Evolutionary conservation across 371 early-diverging fungal genomes (phyloP), one percentile per base, ranked within the genome.

Genomic region (Coemansia sp.): DNA sequence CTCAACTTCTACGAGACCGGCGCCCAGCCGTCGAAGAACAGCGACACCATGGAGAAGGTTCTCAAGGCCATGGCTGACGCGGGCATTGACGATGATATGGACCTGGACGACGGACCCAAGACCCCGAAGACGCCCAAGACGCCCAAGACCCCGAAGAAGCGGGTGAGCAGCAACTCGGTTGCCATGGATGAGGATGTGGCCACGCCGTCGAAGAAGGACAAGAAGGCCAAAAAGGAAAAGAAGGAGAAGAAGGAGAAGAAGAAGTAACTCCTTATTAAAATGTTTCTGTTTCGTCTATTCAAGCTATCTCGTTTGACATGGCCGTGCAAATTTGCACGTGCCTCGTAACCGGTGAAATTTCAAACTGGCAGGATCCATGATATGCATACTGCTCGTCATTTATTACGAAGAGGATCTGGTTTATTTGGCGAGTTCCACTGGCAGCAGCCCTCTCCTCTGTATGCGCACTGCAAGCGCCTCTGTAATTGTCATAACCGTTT

Each of bases 1-100:
- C 82, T 99, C 41, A 83, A 84, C 63, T 96, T 94, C 83, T 94
- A 92, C 78, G 96, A 97, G 80, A 86, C 85, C 40, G 95, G 96
- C 57, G 86, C 88, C 14, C 83, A 88, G 48, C 93, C 95, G 12
- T 82, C 88, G 55, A 95, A 90, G 89, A 99, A 97, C 81, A 81
- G 89, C 59, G 96, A 94, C 62, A 93, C 94, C 50, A 94, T 99
- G 95, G 82, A 88, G 79, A 84, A 85, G 78, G 97, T 94, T 50
- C 80, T 95, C 58, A 86, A 88, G 66, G 83, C 82, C 42, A 80
- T 88, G 56, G 85, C 78, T 14, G 75, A 81, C 57, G 85, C 82
- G 77, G 88, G 81, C n/a, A 84, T 83, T 51, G 84, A 85, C 34
- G 87, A 82, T 67, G 77, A 74, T 61, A 69, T 79, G 83, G 63